These are phyloP conservation scores for Scenedesmus sp. DNA, from an alignment of 163 green algal species.

Conservation along the genomic window DNA sequence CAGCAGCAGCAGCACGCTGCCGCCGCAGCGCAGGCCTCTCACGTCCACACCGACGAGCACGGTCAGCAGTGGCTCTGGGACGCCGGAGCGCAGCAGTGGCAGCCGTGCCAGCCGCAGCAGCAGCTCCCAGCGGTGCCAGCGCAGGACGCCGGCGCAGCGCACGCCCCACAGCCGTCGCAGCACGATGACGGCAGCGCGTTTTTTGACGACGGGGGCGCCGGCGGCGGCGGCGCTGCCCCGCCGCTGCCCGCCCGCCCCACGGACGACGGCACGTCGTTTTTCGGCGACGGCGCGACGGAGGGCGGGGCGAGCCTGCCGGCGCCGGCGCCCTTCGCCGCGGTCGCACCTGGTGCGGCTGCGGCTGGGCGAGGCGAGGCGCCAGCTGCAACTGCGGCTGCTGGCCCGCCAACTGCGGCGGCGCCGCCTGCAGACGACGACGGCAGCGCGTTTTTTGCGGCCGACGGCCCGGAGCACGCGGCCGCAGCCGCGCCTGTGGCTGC, in stretches of 20 bases:
- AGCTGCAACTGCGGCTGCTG: not conserved
- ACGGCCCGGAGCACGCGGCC: not conserved
- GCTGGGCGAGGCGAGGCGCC: not conserved
- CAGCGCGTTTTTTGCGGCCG: slow-evolving; percentile 1
- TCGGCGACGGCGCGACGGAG: no score
- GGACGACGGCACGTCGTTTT: no score
- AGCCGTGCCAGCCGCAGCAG: not conserved
- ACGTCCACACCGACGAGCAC: no score
- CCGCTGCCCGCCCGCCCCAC: no score
- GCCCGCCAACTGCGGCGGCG: not conserved
- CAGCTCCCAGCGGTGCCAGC: not conserved
- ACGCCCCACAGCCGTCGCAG: not conserved
- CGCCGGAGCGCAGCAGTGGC: not conserved
- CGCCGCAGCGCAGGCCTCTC: no score
- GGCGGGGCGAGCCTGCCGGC: no score
- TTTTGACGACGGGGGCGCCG: not conserved
- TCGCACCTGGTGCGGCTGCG: not conserved
- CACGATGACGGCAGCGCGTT: slow-evolving; percentile 28
- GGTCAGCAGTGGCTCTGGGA: not conserved
- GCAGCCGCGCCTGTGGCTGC: not conserved
- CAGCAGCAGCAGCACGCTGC: slow-evolving; percentile 16
- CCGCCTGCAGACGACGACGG: not conserved
- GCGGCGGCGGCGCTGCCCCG: no score
- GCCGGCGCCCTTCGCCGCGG: no score
- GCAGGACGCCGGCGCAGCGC: not conserved